Conservation (phyloP, 2,329 filamentous ascomycete species). For the Mollisiaceae sp. region DNA sequence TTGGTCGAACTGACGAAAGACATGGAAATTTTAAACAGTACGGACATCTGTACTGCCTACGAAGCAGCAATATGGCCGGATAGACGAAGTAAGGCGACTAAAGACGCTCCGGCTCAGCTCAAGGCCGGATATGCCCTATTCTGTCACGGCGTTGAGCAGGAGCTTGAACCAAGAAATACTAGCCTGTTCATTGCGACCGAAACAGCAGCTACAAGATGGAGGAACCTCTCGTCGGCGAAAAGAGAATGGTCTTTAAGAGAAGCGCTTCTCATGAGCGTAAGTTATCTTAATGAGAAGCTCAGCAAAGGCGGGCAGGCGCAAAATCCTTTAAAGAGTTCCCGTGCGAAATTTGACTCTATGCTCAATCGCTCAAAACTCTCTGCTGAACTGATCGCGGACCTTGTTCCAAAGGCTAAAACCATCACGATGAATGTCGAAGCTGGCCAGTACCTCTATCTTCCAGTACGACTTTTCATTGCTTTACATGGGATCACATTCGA, state of each 20-base stretch:
- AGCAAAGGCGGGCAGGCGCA: not conserved
- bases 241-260: constrained; percentile 3
- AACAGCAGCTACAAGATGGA: not conserved
- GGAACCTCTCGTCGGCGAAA: not conserved
- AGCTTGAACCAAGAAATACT: too few species aligned
- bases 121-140: not conserved
- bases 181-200: not conserved
- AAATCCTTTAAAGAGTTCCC: constrained; percentile 1
- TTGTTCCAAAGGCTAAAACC: not conserved
- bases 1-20: not conserved
- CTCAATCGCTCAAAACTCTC: not conserved
- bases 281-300: not conserved
- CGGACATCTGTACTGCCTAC: not conserved
- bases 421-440: not conserved
- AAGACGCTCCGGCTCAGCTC: not conserved
- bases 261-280: not conserved
- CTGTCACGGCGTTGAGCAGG: not conserved
- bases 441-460: constrained; percentile 10
- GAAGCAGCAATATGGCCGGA: not conserved
- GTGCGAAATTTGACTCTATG: not conserved
- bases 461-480: constrained; percentile 10
- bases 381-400: not conserved
- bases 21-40: not conserved
- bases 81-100: not conserved
- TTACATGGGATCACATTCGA: not conserved